Percentiles rank a stretch among this genome's conserved stretches.
Conservation (phyloP, 2,329 filamentous ascomycete genomes). For the Alternaria angustiovoidea region DNA sequence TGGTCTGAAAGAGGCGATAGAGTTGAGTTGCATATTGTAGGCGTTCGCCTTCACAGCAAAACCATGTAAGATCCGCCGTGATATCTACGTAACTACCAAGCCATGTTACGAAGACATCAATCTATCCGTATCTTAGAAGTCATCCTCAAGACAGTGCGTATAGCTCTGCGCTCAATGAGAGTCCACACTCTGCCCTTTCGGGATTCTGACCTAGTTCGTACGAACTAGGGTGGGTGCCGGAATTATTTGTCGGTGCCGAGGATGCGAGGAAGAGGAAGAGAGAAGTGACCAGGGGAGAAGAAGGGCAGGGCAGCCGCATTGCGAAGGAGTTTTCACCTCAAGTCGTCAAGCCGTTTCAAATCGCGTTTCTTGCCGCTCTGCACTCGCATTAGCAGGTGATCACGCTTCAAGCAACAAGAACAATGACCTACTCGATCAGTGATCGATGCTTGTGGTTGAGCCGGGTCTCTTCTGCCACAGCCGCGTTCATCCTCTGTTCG, state of each 20-base stretch:
- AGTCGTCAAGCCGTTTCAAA: not conserved
- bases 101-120: not conserved
- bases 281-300: not conserved
- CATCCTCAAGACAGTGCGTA: not conserved
- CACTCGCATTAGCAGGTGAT: not conserved
- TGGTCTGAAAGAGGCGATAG: not conserved
- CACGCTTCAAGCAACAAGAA: not conserved
- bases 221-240: not conserved
- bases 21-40: not conserved
- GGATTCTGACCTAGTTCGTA: not conserved
- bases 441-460: not conserved
- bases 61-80: not conserved
- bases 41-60: not conserved
- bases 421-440: too few relatives aligned
- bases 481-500: not conserved
- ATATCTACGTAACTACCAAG: not conserved
- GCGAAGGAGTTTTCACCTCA: not conserved
- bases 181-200: not conserved
- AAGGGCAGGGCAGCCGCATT: not conserved
- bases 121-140: not conserved
- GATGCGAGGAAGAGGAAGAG: not conserved
- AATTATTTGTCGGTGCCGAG: not conserved
- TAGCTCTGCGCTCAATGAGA: not conserved
- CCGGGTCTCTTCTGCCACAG: not conserved
- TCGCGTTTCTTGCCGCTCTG: not conserved